Percentiles rank a stretch among this genome's conserved stretches.
Conservation (phyloP, 2,329 filamentous ascomycete genomes). For the Ceratocystis cacaofunesta region DNA sequence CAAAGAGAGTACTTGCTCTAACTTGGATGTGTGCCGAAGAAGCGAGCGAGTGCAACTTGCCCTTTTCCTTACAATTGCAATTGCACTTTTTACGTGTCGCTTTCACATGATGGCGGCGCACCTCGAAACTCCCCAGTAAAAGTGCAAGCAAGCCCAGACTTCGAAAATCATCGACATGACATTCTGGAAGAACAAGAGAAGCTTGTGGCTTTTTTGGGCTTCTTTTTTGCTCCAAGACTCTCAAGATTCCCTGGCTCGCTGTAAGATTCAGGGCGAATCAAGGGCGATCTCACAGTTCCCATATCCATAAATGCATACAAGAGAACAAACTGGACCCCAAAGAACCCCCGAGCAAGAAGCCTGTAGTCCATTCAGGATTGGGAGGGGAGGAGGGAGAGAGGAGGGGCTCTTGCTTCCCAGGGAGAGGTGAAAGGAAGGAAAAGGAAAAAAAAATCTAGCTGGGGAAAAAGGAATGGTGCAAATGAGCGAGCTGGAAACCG, state of each 20-base stretch:
- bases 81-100: background rate
- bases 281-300: background rate
- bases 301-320: background rate
- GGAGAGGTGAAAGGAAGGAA: background rate
- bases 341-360: background rate
- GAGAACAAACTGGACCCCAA: background rate
- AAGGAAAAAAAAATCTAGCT: background rate
- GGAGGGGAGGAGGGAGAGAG: background rate
- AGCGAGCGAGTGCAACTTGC: background rate
- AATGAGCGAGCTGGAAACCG: background rate
- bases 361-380: background rate
- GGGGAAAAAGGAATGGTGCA: background rate
- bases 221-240: background rate
- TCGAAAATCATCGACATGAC: background rate
- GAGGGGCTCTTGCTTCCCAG: background rate
- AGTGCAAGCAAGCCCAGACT: background rate
- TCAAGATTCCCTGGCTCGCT: background rate
- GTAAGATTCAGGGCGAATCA: background rate
- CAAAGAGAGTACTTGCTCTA: background rate
- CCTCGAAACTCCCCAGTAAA: background rate
- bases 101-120: background rate
- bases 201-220: background rate
- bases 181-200: slow-evolving; percentile 2
- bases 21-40: background rate
- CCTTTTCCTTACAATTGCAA: background rate